Evolutionary conservation across 129 eudicot genomes (phyloP), one percentile per base, ranked within the genome.

Genomic region (Escallonia rubra): DNA sequence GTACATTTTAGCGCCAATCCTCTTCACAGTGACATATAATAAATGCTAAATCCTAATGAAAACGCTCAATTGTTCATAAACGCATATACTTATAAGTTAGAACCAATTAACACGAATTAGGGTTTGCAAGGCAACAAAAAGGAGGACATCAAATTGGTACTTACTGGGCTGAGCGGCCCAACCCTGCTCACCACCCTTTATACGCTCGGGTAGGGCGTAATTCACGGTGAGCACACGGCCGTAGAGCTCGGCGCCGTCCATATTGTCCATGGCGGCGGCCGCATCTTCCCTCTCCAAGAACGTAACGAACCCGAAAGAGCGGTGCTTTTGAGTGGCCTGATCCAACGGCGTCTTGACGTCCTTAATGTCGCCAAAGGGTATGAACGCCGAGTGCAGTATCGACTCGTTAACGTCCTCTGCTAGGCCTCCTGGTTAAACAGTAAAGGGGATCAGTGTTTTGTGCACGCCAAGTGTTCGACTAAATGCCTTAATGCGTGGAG

Each of bases 141-240:
- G 40, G 41, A 61, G 2, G 7, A 12, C 16, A 10, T 39, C 0
- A 63, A 10, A 42, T 71, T 57, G n/a, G 34, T 8, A 54, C 96
- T 66, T 85, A 89, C 93, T 80, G 10, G 96, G 96, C 81, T 93
- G 96, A 65, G 96, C 99, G 43, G 99, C 96, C 99, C 96, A 93
- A 10, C 99, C 99, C 66, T 82, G 92, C 80, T 89, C 96, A 72
- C 99, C 96, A 16, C 99, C 99, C 90, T 87, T 93, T 66, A 89
- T 86, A 3, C 54, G 62, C 80, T 93, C 99, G 12, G 97, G 96
- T 23, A 89, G 84, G 11, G 99, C 96, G 62, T 93, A 82, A 69
- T 93, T 93, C 43, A 89, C 96, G 50, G 99, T 94, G 59, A 94
- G 90, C 2, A 94, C 99, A 45, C 97, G 92, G 6, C 99, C 99